Base-by-base conservation (phyloP, 257 asterid genomes). In the Vinca minor region DNA sequence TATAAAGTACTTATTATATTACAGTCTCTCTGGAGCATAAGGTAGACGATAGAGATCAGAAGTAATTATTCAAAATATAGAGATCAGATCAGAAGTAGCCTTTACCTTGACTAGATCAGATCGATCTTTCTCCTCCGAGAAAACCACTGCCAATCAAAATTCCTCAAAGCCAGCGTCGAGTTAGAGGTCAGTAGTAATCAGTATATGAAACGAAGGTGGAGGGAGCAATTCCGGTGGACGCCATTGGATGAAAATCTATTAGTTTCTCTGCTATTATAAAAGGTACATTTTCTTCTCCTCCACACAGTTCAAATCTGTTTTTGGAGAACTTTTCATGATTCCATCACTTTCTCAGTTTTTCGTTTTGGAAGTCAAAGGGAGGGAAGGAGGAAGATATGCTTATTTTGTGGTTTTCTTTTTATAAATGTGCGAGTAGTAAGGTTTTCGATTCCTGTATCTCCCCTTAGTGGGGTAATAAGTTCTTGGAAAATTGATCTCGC, bases 71-170 rank as follows among this genome's bases (percentile, higher is more conserved):
- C 1, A 3, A 1, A 7, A 9, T 35, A n/a, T n/a, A n/a, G n/a
- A 53, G 70, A 65, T 65, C 70, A 4, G 63, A 65, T 53, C 70
- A n/a, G n/a, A n/a, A n/a, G n/a, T n/a, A n/a, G n/a, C n/a, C n/a
- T n/a, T n/a, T n/a, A n/a, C n/a, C n/a, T n/a, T n/a, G n/a, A n/a
- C n/a, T n/a, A n/a, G 35, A 54, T 38, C 26, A 6, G 26, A 17
- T 56, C 0, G 5, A n/a, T 7, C 38, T 34, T 32, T 23, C 34
- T 50, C 25, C 4, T 56, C 13, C 10, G 64, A 59, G 49, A 59
- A 34, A 59, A 42, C 21, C 47, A n/a, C 20, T 23, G 21, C 13
- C 42, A 8, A 38, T 38, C 38, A 7, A 38, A n/a, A 4, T 38
- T 38, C 31, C 38, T 34, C 4, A 3, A 34, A 34, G n/a, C n/a